Conservation (phyloP, 768 basidiomycete genomes). For the Lentinula lateritia region DNA sequence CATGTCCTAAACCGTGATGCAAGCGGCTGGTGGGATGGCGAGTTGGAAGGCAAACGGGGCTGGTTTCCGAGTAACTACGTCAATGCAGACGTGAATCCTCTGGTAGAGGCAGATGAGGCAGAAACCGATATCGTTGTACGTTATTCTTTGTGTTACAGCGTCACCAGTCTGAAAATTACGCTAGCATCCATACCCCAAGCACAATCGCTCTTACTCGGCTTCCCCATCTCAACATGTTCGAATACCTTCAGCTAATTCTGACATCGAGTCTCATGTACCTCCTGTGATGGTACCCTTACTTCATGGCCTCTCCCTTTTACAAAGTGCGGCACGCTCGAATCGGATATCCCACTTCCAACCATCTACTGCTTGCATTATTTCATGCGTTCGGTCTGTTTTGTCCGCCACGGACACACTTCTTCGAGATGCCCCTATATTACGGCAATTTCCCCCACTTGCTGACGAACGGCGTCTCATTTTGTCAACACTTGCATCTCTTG, state of each 20-base stretch:
- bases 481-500: constrained; percentile 73
- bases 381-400: constrained; percentile 85
- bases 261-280: constrained; percentile 62
- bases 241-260: constrained; percentile 31
- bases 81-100: constrained; percentile 53
- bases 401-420: constrained; percentile 78
- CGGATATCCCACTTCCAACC: constrained; percentile 86
- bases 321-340: constrained; percentile 76
- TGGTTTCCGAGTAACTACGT: constrained; percentile 99
- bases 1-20: constrained; percentile 82
- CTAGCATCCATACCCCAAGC: not conserved
- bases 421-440: constrained; percentile 73
- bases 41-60: constrained; percentile 80
- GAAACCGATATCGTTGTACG: not conserved
- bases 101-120: constrained; percentile 42
- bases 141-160: not conserved
- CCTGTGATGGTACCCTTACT: constrained; percentile 79
- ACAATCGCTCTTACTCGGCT: constrained; percentile 28
- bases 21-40: constrained; percentile 99
- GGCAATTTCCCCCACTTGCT: constrained; percentile 57
- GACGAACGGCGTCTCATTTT: constrained; percentile 81
- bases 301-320: constrained; percentile 80
- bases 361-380: constrained; percentile 91
- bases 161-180: not conserved
- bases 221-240: constrained; percentile 22